These are phyloP conservation scores for Amorphotheca resinae DNA, from an alignment of 495 filamentous ascomycete species.

Conservation along the genomic window DNA sequence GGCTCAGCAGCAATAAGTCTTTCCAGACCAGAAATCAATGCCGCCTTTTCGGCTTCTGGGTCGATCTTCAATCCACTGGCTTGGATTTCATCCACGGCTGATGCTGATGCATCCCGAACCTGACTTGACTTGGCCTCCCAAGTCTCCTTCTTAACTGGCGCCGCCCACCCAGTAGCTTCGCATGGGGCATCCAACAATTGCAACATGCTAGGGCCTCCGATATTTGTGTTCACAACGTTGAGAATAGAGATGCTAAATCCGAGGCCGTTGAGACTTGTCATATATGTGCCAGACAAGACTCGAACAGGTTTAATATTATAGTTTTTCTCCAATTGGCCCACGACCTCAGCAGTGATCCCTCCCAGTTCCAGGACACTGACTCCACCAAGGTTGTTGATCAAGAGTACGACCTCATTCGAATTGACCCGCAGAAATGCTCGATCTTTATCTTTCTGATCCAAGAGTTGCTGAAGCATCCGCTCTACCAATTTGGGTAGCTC, in stretches of 20 bases:
- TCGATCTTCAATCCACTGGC: conserved; percentile 66
- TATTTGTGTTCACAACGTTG: conserved; percentile 66
- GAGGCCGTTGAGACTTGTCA: conserved; percentile 86
- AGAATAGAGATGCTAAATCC: conserved; percentile 85
- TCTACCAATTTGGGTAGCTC: conserved; percentile 58
- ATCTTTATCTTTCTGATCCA: conserved; percentile 69
- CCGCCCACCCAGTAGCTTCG: conserved; percentile 77
- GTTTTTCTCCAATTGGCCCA: conserved; percentile 54
- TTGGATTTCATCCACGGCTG: conserved; percentile 34
- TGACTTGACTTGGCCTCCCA: conserved; percentile 41
- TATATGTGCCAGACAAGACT: conserved; percentile 50
- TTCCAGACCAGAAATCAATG: conserved; percentile 54
- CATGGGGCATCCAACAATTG: conserved; percentile 77
- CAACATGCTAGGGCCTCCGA: conserved; percentile 70
- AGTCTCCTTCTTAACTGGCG: conserved; percentile 50
- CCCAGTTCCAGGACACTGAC: conserved; percentile 80
- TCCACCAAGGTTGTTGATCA: conserved; percentile 93
- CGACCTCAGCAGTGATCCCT: conserved; percentile 78
- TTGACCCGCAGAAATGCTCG: conserved; percentile 64
- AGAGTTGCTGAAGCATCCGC: conserved; percentile 69
- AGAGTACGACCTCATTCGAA: conserved; percentile 52
- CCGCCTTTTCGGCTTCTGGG: conserved; percentile 38
- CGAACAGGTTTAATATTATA: conserved; percentile 65
- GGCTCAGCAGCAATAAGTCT: conserved; percentile 66
- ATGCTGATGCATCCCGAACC: conserved; percentile 27